Percentiles rank a stretch among this genome's conserved stretches.
Evolutionary conservation across 225 moss, liverwort and hornwort species (phyloP).

Genomic region (Polytrichum commune): DNA sequence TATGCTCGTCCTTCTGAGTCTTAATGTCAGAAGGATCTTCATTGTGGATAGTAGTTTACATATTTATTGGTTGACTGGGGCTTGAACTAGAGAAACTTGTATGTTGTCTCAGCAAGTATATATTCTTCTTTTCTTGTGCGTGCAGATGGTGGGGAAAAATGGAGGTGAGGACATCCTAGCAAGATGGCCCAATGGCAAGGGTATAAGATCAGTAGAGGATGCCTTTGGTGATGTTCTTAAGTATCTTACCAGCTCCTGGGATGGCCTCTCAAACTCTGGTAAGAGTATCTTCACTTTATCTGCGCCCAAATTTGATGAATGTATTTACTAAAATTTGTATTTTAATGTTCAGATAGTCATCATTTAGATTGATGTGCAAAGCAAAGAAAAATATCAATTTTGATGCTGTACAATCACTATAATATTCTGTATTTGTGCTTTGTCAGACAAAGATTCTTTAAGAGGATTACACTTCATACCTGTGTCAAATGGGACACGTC

Average conservation of each 20-base stretch:
- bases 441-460: slow-evolving; percentile 68
- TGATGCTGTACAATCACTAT: not conserved
- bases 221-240: slow-evolving; percentile 75
- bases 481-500: slow-evolving; percentile 83
- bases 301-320: too few species aligned
- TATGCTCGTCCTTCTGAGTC: too few species aligned
- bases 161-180: slow-evolving; percentile 83
- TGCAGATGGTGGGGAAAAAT: slow-evolving; percentile 70
- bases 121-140: not conserved
- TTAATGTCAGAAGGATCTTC: too few species aligned
- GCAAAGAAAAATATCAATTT: too few species aligned
- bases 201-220: slow-evolving; percentile 80
- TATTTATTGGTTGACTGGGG: too few species aligned
- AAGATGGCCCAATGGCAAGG: slow-evolving; percentile 83
- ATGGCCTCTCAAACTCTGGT: slow-evolving; percentile 79
- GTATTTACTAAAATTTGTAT: too few species aligned
- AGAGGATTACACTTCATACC: slow-evolving; percentile 67
- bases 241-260: slow-evolving; percentile 64
- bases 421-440: not conserved
- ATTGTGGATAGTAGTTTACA: too few species aligned
- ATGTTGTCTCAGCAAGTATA: too few species aligned
- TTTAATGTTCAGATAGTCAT: too few species aligned
- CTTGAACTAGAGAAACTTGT: too few species aligned
- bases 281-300: slow-evolving; percentile 3
- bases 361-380: too few species aligned